Percentiles rank a stretch among this genome's conserved stretches.
phyloP scores from a whole-genome alignment of 495 filamentous ascomycete genomes.

The Cryomyces antarcticus region DNA sequence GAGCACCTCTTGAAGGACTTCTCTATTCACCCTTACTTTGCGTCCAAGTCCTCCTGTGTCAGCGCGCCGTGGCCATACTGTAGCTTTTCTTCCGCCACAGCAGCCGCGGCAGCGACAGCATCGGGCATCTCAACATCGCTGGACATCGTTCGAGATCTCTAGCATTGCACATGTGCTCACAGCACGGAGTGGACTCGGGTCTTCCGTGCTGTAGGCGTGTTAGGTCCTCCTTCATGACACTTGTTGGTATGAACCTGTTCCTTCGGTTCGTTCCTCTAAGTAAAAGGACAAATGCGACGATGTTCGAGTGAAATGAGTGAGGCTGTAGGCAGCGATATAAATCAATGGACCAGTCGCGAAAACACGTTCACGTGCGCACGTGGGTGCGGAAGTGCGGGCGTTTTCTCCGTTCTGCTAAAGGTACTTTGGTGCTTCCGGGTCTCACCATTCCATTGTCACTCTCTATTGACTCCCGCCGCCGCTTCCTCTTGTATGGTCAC shows the following conservation, averaged over 20 bases:
- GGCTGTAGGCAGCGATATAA: too few relatives aligned
- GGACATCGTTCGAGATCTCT: conserved; percentile 6
- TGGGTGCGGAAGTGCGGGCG: too few relatives aligned
- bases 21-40: conserved; percentile 30
- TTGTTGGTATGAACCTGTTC: conserved; percentile 3
- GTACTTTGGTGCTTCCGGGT: too few relatives aligned
- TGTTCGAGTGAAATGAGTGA: too few relatives aligned
- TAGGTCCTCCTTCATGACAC: neutral
- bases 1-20: neutral
- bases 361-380: too few relatives aligned
- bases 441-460: too few relatives aligned
- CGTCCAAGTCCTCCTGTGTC: conserved; percentile 35
- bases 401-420: too few relatives aligned
- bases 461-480: too few relatives aligned
- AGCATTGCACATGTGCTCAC: neutral
- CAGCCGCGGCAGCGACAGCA: conserved; percentile 16
- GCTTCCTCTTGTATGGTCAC: too few relatives aligned
- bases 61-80: conserved; percentile 24
- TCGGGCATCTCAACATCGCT: conserved; percentile 16
- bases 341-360: too few relatives aligned
- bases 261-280: neutral
- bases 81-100: conserved; percentile 17
- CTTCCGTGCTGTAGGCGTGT: neutral
- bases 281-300: too few relatives aligned
- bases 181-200: neutral